Base-by-base conservation (phyloP, 352 stramenopile genomes). In the Phytophthora meadii region DNA sequence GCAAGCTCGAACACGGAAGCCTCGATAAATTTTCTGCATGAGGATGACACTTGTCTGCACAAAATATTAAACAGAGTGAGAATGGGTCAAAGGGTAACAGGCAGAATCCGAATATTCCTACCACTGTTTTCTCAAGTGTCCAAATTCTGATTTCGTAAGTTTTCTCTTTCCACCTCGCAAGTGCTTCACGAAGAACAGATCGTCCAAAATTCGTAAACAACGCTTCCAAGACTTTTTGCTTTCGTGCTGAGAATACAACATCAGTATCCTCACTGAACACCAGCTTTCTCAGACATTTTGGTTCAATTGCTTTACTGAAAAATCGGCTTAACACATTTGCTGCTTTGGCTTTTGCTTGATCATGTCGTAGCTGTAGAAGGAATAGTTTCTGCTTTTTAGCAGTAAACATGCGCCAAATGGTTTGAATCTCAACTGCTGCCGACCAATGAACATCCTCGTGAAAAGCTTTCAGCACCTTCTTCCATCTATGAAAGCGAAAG, bases 11-110 rank as follows among this genome's bases (percentile, higher is more conserved):
- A 76, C 76, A 19, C 77, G 75, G 37, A 81, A 81, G 8, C 83
- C 81, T 11, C 83, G 68, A 44, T 78, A 90, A 4, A 84, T 53
- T 11, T 70, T 59, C 51, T 92, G 83, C 17, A 92, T 89, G 6
- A 62, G 36, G 12, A 85, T 37, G 4, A 56, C 76, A 17, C 67
- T 71, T 17, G 41, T 25, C 76, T 42, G 37, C 2, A 10, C 14
- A 19, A 42, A 42, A 6, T n/a, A 42, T 7, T 22, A 42, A n/a
- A 42, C 30, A 10, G 30, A 36, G 52, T 68, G 2, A 62, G 25
- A 48, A 55, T 28, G 9, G 12, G 28, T 34, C 19, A 37, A 17
- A 45, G 5, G n/a, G 25, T 15, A 41, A 14, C 10, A 40, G 19
- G 19, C 19, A 19, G 2, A 34, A 24, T 4, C 10, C 14, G n/a